These are phyloP conservation scores for Corynespora cassiicola DNA, from an alignment of 2,329 filamentous ascomycete genomes.

Conservation along the genomic window DNA sequence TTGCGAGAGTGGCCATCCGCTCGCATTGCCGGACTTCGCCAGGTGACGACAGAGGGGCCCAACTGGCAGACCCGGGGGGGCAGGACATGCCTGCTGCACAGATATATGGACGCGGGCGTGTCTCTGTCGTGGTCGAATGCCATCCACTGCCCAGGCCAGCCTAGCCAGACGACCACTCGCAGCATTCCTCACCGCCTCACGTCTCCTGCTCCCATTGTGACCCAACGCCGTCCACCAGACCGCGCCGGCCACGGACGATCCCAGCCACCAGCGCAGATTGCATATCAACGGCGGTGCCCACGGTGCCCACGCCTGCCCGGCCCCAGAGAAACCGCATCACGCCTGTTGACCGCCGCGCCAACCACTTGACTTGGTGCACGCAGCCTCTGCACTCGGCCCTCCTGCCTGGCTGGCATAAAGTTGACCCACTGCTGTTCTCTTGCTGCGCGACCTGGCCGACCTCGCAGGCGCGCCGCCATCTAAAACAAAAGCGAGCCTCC, in stretches of 20 bases:
- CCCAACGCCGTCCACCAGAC: constrained; percentile 31
- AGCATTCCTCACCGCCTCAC: constrained; percentile 41
- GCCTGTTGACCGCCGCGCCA: constrained; percentile 14
- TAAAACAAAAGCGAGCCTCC: constrained; percentile 35
- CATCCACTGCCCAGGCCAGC: constrained; percentile 32
- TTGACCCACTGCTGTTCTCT: constrained; percentile 6
- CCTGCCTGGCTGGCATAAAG: constrained; percentile 9
- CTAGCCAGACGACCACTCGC: constrained; percentile 23
- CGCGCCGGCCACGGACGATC: constrained; percentile 12
- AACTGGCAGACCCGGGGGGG: constrained; percentile 63
- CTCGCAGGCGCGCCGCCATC: constrained; percentile 20
- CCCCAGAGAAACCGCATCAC: constrained; percentile 11
- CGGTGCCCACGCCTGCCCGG: no score
- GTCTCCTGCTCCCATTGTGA: constrained; percentile 34
- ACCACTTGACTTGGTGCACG: constrained; percentile 9
- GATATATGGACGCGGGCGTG: constrained; percentile 65
- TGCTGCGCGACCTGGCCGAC: constrained; percentile 9
- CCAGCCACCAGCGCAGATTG: constrained; percentile 21
- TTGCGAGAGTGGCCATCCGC: constrained; percentile 19
- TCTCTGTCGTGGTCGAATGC: constrained; percentile 47
- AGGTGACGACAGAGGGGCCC: constrained; percentile 9
- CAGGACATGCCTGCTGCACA: constrained; percentile 65
- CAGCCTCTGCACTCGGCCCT: neutral
- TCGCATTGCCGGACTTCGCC: constrained; percentile 19
- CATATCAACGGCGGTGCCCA: constrained; percentile 25